A percentile compares a stretch with the other conserved stretches of the same genome.
phyloP scores from a whole-genome alignment of 73 alveolate species.

The Tetrahymena elliotti region DNA sequence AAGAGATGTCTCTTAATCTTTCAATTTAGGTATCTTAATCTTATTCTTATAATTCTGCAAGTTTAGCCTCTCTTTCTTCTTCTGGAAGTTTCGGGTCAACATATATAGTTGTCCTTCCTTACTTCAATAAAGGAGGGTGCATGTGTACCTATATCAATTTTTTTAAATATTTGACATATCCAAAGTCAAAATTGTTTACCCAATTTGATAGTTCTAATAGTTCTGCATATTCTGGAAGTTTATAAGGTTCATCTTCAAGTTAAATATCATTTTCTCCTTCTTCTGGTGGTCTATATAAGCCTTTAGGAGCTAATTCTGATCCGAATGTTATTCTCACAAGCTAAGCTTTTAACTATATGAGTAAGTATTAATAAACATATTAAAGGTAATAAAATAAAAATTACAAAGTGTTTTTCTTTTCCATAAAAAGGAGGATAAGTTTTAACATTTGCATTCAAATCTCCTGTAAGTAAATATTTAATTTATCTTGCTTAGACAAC shows the following conservation, averaged over 20 bases:
- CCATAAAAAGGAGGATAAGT: slow-evolving; percentile 84
- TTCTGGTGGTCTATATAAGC: slow-evolving; percentile 68
- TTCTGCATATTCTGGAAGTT: slow-evolving; percentile 72
- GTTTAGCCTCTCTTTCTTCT: slow-evolving; percentile 59
- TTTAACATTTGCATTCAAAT: slow-evolving; percentile 60
- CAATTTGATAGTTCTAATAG: slow-evolving; percentile 62
- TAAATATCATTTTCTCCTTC: slow-evolving; percentile 75
- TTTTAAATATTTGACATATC: neutral
- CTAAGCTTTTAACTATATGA: slow-evolving; percentile 67
- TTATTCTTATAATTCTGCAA: slow-evolving; percentile 3
- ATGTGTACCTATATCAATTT: slow-evolving; percentile 32
- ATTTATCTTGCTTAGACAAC: slow-evolving; percentile 51
- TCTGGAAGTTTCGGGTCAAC: slow-evolving; percentile 60
- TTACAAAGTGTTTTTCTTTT: slow-evolving; percentile 76
- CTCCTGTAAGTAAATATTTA: slow-evolving; percentile 68
- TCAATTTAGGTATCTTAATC: slow-evolving; percentile 61
- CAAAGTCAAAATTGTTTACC: slow-evolving; percentile 21
- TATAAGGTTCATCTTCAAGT: slow-evolving; percentile 77
- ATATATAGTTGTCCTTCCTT: slow-evolving; percentile 57
- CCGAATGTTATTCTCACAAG: slow-evolving; percentile 81
- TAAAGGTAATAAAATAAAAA: neutral
- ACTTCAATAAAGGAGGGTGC: slow-evolving; percentile 47
- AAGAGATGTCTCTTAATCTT: slow-evolving; percentile 54
- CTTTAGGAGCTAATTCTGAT: slow-evolving; percentile 87
- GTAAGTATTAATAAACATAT: neutral